Evolutionary conservation across 352 stramenopile species (phyloP), one percentile per base, ranked within the genome.

Genomic region (Blastocystis sp.): DNA sequence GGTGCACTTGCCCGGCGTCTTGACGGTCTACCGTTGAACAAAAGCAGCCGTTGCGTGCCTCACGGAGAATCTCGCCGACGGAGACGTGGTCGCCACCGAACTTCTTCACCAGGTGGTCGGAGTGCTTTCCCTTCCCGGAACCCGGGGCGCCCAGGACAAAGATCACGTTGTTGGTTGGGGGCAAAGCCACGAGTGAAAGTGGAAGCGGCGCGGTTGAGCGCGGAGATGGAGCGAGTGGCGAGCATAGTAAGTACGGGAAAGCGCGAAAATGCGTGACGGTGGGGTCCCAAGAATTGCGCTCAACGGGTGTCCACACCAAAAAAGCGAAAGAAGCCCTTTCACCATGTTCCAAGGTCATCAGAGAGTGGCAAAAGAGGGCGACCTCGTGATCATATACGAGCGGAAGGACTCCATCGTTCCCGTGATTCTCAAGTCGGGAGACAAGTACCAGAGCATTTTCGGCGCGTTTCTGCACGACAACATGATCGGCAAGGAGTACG

Each of bases 341-440:
- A 7, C 48, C 48, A 56, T 56, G 48, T 56, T 56, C 48, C 48
- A 56, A 56, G 48, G 53, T 40, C 45, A 84, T 43, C 53, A 34
- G 21, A 23, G 78, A 79, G n/a, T 60, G 9, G 56, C 56, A 62
- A 28, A 91, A 34, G 91, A 92, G 69, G 94, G 94, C 66, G 92
- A 95, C 81, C 92, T 98, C n/a, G 94, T 98, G n/a, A 96, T 99
- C 23, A 93, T 99, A 28, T 98, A 98, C 90, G 94, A 98, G 91
- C 95, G 92, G 79, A 95, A 98, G 91, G 94, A 96, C 89, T 94
- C 93, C 86, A 90, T 98, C 60, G 96, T 94, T 53, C 98, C 98
- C 91, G 94, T 94, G 86, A 98, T 98, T 90, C 92, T 95, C 41
- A 94, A 93, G 89, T 89, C 90, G n/a, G 92, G 93, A 86, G 92